Conservation (phyloP, 352 stramenopile genomes). For the Phytophthora aleatoria region DNA sequence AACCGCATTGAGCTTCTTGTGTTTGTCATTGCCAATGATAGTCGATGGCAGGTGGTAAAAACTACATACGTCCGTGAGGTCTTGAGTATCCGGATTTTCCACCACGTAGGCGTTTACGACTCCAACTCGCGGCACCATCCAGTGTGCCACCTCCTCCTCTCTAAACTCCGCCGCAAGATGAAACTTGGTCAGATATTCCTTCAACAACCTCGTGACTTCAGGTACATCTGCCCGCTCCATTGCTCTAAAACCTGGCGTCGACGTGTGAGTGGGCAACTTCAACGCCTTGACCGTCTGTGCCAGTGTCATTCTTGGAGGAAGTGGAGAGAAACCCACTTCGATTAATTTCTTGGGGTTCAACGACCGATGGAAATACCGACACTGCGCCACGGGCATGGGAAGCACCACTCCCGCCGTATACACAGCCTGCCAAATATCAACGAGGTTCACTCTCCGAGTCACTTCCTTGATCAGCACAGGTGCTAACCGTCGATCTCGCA, state of each 20-base stretch:
- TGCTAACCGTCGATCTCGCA: constrained; percentile 95
- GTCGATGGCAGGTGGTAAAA: constrained; percentile 99
- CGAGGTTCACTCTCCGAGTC: constrained; percentile 97
- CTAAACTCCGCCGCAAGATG: constrained; percentile 88
- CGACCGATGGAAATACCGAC: constrained; percentile 97
- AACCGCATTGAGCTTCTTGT: constrained; percentile 95
- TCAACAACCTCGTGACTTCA: constrained; percentile 55
- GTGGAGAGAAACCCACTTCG: constrained; percentile 95
- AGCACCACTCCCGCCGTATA: constrained; percentile 98
- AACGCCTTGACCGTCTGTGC: constrained; percentile 91
- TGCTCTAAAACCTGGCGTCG: constrained; percentile 45
- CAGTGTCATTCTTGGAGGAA: constrained; percentile 95
- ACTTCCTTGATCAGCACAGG: constrained; percentile 99
- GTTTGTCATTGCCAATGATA: constrained; percentile 94
- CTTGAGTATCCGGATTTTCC: constrained; percentile 54
- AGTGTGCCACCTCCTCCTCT: constrained; percentile 95
- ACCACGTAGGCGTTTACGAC: constrained; percentile 96
- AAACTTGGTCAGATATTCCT: constrained; percentile 61
- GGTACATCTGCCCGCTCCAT: constrained; percentile 66
- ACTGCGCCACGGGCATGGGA: constrained; percentile 93
- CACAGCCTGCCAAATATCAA: constrained; percentile 94
- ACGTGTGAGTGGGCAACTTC: constrained; percentile 69
- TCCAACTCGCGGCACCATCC: constrained; percentile 93
- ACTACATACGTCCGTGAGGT: constrained; percentile 94
- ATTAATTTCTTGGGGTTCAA: constrained; percentile 99